A percentile compares a stretch with the other conserved stretches of the same genome.
phyloP scores from a whole-genome alignment of 768 basidiomycete genomes.

The Mycena crocata region DNA sequence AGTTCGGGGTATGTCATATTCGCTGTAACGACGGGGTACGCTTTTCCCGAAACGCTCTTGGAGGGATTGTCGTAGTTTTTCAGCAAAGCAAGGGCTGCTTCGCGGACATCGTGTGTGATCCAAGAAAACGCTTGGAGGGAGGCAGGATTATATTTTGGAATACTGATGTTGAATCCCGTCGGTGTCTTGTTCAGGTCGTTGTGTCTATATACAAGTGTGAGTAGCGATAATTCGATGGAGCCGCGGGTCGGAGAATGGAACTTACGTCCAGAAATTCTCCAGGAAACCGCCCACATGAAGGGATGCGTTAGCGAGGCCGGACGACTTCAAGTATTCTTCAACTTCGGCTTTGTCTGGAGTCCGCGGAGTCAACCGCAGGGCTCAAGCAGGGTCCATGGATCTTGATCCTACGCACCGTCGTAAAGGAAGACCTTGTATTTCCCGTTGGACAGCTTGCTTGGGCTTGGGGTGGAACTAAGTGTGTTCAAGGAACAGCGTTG shows the following conservation, averaged over 20 bases:
- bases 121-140: not conserved
- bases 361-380: not conserved
- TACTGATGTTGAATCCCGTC: not conserved
- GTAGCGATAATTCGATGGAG: not conserved
- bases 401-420: not conserved
- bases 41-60: not conserved
- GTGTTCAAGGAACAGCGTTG: not conserved
- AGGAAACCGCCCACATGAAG: slow-evolving; percentile 3
- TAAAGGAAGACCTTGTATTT: not conserved
- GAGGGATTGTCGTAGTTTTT: slow-evolving; percentile 5
- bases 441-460: not conserved
- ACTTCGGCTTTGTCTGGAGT: slow-evolving; percentile 3
- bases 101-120: not conserved
- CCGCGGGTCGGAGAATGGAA: not conserved
- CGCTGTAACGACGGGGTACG: not conserved
- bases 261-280: not conserved
- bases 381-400: no score
- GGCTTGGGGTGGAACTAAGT: not conserved
- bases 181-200: not conserved
- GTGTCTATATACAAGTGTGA: not conserved
- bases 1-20: not conserved
- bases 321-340: slow-evolving; percentile 1
- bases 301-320: slow-evolving; percentile 4
- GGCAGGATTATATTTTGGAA: slow-evolving; percentile 1
- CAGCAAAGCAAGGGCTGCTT: not conserved